Conservation (phyloP, 345 rosid genomes). For the Citropsis articulata region DNA sequence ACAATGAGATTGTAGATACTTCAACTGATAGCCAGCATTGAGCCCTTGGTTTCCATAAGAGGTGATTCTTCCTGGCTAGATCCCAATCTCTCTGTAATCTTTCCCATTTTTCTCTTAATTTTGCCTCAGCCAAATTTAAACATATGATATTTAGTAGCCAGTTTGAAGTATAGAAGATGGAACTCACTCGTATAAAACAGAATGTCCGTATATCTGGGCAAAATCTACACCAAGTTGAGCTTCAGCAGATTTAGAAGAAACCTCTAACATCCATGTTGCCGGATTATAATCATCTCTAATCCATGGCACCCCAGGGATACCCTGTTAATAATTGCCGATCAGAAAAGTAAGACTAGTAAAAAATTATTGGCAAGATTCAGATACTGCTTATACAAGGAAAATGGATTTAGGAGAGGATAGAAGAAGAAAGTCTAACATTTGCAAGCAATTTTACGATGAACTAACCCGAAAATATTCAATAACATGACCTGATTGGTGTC, state of each 20-base stretch:
- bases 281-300: no score
- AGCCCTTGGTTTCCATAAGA: background rate
- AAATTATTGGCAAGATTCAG: background rate
- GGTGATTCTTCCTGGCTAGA: background rate
- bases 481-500: background rate
- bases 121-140: no score
- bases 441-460: background rate
- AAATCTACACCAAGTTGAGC: constrained; percentile 42
- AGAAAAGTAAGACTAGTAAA: no score
- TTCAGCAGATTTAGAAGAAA: constrained; percentile 43
- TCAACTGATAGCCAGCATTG: no score
- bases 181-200: constrained; percentile 34
- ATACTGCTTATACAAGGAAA: background rate
- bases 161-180: no score
- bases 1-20: no score
- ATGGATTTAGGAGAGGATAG: background rate
- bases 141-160: no score
- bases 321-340: no score
- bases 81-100: no score
- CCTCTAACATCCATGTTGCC: constrained; percentile 65
- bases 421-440: background rate
- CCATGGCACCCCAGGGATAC: no score
- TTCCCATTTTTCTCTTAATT: no score
- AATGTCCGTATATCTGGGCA: constrained; percentile 32
- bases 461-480: constrained; percentile 16